These are phyloP conservation scores for Neurospora sp. DNA, from an alignment of 495 filamentous ascomycete genomes.

Conservation along the genomic window DNA sequence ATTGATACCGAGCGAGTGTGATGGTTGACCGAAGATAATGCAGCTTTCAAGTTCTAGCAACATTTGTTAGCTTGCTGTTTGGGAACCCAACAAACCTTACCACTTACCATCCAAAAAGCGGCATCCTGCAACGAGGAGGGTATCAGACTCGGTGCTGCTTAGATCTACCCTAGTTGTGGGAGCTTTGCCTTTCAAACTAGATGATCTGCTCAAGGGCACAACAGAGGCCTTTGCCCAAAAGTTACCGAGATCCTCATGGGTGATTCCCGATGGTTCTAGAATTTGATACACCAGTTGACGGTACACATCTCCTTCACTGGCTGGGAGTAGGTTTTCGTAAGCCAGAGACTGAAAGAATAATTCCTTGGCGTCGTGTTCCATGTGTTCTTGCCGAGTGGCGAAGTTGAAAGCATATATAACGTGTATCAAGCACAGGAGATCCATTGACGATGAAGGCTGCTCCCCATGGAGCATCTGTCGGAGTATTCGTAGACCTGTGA, in stretches of 20 bases:
- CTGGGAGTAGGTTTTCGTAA: constrained; percentile 23
- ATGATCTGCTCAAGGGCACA: constrained; percentile 5
- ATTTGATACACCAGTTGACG: constrained; percentile 24
- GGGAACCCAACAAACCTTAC: background rate
- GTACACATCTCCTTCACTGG: constrained; percentile 20
- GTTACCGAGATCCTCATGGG: constrained; percentile 6
- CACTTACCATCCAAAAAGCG: constrained; percentile 39
- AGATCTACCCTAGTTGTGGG: background rate
- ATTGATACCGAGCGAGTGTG: constrained; percentile 19
- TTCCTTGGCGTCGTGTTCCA: constrained; percentile 12
- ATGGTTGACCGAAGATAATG: constrained; percentile 18
- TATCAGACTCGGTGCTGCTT: constrained; percentile 16
- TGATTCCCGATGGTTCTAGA: constrained; percentile 28
- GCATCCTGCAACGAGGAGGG: constrained; percentile 26
- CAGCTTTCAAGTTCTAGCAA: constrained; percentile 32
- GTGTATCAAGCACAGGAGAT: constrained; percentile 35
- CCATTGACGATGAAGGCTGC: constrained; percentile 21
- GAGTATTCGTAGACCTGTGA: constrained; percentile 27
- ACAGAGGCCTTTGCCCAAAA: background rate
- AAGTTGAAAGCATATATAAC: constrained; percentile 37
- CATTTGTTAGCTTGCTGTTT: constrained; percentile 7
- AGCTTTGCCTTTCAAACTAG: constrained; percentile 32
- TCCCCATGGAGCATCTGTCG: constrained; percentile 21
- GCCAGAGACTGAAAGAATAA: constrained; percentile 32
- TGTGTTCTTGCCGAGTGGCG: constrained; percentile 25